Base-by-base conservation (phyloP, 2,329 filamentous ascomycete species). In the Sarocladium strictum region DNA sequence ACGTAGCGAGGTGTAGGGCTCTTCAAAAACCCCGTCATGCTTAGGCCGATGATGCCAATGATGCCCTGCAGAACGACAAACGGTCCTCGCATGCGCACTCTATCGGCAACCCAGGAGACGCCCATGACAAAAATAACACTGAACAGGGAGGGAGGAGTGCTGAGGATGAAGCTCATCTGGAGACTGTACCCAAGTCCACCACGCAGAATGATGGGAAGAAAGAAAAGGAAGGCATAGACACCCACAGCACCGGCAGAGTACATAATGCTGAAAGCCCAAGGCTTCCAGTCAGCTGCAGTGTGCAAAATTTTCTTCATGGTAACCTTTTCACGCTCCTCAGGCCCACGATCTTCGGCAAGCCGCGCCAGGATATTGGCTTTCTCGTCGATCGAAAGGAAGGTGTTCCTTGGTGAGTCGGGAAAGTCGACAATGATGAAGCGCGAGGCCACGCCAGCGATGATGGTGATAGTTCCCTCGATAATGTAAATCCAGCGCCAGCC, bases 401-500 rank as follows among this genome's bases (percentile, higher is more conserved):
- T 54, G 50, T 55, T 59, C 23, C 56, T 35, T 3, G 33, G 17
- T 23, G 57, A 35, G 29, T 57, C 56, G 26, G 58, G 63, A 43
- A 61, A 64, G 50, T 63, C 60, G 43, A 64, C 54, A 15, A 63
- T 59, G 37, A 61, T 41, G 40, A 62, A 58, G 55, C 56, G 60
- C 43, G 58, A 55, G 24, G 50, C 17, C 19, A 55, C 21, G 19
- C 53, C 55, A 17, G 58, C 52, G 35, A 56, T 17, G 19, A 54
- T 32, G 23, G 57, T 59, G 37, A 55, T 19, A 3, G 24, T 11
- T 14, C 54, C 58, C 38, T 59, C 56, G 7, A 70, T 61, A 49
- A 74, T 72, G 58, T 77, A 78, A 2, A 76, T 61, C 75, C 75
- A 78, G 55, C 72, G 63, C 75, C 74, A 77, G 3, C 75, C 74